Conservation (phyloP, 768 basidiomycete species). For the Kwoniella mangroviensis region DNA sequence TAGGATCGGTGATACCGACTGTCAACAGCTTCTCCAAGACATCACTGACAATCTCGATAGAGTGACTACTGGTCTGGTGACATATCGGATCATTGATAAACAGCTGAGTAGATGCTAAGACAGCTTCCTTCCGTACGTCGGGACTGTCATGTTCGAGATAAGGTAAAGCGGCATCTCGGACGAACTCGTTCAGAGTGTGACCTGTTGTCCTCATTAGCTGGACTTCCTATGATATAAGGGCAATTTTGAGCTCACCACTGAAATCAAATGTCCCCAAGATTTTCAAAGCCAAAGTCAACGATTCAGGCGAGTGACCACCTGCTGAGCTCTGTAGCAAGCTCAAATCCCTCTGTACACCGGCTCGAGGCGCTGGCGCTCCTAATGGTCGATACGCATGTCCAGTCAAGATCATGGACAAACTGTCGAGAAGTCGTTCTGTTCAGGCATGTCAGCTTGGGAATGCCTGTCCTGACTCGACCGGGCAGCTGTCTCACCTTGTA, state of each 20-base stretch:
- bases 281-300: constrained; percentile 72
- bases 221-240: neutral
- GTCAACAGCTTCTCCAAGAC: constrained; percentile 95
- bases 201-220: constrained; percentile 61
- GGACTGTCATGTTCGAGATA: constrained; percentile 91
- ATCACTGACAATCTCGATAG: constrained; percentile 95
- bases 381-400: constrained; percentile 85
- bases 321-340: constrained; percentile 29
- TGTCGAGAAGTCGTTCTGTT: constrained; percentile 84
- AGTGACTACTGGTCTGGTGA: constrained; percentile 91
- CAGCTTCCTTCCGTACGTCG: constrained; percentile 86
- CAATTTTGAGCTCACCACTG: constrained; percentile 65
- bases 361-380: constrained; percentile 74
- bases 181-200: constrained; percentile 93
- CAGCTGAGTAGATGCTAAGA: constrained; percentile 85
- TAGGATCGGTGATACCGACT: constrained; percentile 94
- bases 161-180: constrained; percentile 84
- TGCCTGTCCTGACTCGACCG: neutral
- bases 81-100: constrained; percentile 95
- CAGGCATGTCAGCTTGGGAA: neutral
- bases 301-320: constrained; percentile 21
- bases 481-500: constrained; percentile 70
- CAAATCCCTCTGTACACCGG: constrained; percentile 41
- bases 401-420: constrained; percentile 77
- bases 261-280: constrained; percentile 94